Base-by-base conservation (phyloP, 1,139 yeast genomes). In the Ashbya aceris region DNA sequence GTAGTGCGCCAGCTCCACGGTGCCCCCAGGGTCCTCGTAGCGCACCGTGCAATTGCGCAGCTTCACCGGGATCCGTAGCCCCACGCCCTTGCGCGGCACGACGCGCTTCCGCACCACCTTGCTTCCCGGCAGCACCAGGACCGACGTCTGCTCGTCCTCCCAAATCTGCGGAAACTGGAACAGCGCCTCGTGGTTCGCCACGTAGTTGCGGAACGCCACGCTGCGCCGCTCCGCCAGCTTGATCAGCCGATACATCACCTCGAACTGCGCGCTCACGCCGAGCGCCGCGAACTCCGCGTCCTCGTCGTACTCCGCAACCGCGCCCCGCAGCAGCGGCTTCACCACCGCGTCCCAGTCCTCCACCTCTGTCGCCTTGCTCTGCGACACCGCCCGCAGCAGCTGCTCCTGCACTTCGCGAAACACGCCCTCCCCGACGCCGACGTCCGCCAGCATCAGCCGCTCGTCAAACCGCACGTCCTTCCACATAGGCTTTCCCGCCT, bases 311-410 rank as follows among this genome's bases (percentile, higher is more conserved):
- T 73, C 75, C 23, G 51, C 52, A 3, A 49, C 46, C 8, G 56
- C 58, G 2, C 62, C 68, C 4, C 74, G 73, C 47, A 77, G 68
- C 50, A 71, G 63, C 40, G 66, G 63, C 43, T 74, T 62, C 39
- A 73, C 67, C n/a, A 68, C 62, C 39, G 62, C 63, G 49, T 76
- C 76, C 61, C 76, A 76, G 48, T 71, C 64, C 6, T 51, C 55
- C 39, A 60, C 47, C 9, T 49, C 47, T 6, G 56, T 55, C 26
- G 56, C 51, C 38, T 60, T 55, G 42, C 51, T 55, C 27, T 65
- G 60, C 6, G 64, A 49, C 10, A 63, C 42, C 17, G 63, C 60
- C 38, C 68, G 61, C 34, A 76, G 60, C 42, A 77, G 56, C 8
- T 68, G 58, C 43, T 58, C 49, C 45, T 59, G 57, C 17, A 63